phyloP scores from a whole-genome alignment of 176 grass and related monocot genomes.

The Oryza australiensis region DNA sequence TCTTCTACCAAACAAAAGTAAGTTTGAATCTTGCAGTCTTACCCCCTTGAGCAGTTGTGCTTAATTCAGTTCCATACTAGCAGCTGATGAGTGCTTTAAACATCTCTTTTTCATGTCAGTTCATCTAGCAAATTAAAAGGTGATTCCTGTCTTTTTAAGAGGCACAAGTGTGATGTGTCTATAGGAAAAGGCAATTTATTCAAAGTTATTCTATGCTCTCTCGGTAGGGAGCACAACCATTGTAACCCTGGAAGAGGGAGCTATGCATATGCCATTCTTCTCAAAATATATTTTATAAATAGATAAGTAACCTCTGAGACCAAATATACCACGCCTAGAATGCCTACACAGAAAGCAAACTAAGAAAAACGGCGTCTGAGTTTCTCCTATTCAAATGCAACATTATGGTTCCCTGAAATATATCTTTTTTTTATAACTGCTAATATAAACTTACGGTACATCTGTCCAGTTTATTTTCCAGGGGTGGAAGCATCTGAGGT shows the following conservation, averaged over 20 bases:
- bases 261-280: background rate
- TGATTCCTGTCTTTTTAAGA: background rate
- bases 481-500: constrained; percentile 39
- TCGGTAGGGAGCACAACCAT: background rate
- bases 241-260: background rate
- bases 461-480: background rate
- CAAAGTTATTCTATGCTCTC: constrained; percentile 6
- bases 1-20: background rate
- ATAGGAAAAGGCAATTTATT: constrained; percentile 12
- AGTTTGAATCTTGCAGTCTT: constrained; percentile 3
- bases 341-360: background rate
- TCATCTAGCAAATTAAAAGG: constrained; percentile 19
- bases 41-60: background rate
- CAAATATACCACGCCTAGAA: constrained; percentile 11
- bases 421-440: background rate
- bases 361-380: background rate
- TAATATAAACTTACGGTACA: background rate
- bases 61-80: background rate
- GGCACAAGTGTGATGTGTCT: background rate
- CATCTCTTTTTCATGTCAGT: constrained; percentile 23
- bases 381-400: constrained; percentile 17
- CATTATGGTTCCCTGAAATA: background rate
- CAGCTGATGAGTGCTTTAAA: constrained; percentile 29
- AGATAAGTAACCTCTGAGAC: background rate
- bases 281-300: background rate